Conservation (phyloP, 2,329 filamentous ascomycete species). For the Pseudogymnoascus sp. region DNA sequence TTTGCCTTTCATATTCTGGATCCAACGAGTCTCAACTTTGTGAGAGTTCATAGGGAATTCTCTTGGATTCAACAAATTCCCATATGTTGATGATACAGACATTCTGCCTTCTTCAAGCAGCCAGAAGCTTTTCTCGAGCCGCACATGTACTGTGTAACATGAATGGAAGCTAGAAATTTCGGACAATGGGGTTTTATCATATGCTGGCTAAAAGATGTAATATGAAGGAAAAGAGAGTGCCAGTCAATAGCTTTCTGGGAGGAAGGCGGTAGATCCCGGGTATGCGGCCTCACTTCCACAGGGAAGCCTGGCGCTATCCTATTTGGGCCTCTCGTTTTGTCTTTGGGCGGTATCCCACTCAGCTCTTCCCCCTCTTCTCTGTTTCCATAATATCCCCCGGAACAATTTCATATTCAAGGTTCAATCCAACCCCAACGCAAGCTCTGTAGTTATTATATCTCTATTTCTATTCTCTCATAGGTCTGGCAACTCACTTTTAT, state of each 20-base stretch:
- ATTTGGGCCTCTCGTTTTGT: background rate
- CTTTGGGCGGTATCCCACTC: background rate
- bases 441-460: background rate
- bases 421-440: background rate
- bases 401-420: background rate
- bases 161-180: background rate
- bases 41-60: background rate
- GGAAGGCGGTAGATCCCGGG: background rate
- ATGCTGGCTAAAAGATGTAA: background rate
- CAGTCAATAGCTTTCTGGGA: background rate
- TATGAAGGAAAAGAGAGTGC: background rate
- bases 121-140: background rate
- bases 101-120: background rate
- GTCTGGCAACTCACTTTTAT: background rate
- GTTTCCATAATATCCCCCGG: background rate
- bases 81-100: background rate
- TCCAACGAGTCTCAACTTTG: background rate
- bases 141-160: background rate
- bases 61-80: background rate
- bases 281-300: background rate
- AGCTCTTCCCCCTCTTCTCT: background rate
- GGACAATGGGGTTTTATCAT: background rate
- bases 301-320: background rate
- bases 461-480: background rate
- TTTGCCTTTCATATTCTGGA: background rate